These are phyloP conservation scores for Tulasnella sp. DNA, from an alignment of 768 basidiomycete species.

Conservation along the genomic window DNA sequence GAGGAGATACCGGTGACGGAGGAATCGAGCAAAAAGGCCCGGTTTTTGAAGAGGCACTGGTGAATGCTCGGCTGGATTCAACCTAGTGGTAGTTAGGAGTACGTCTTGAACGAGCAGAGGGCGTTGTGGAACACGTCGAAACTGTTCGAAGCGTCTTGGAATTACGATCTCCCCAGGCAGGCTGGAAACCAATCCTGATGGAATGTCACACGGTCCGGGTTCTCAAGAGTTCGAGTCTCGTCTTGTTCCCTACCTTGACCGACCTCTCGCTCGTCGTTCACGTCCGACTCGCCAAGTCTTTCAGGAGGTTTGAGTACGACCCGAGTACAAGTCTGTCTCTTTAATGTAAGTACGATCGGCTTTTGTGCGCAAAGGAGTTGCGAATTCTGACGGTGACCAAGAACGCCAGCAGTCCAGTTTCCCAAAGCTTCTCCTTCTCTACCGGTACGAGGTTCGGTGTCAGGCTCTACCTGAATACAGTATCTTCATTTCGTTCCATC, in stretches of 20 bases:
- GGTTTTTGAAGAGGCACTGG: too few species aligned
- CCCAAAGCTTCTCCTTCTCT: constrained; percentile 16
- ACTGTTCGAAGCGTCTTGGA: neutral
- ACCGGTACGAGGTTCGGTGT: constrained; percentile 11
- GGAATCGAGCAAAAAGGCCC: too few species aligned
- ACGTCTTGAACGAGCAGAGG: neutral
- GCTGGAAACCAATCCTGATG: neutral
- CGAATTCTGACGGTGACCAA: neutral
- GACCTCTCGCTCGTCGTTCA: neutral
- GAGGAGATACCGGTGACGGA: too few species aligned
- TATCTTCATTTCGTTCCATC: constrained; percentile 11
- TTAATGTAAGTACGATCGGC: neutral
- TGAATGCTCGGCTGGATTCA: neutral
- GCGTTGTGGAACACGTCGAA: neutral
- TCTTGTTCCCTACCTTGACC: constrained; percentile 3
- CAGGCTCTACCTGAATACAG: constrained; percentile 19
- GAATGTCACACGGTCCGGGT: constrained; percentile 1
- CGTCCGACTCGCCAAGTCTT: neutral
- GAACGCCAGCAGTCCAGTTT: neutral
- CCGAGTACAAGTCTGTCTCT: neutral
- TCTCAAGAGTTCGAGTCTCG: constrained; percentile 9
- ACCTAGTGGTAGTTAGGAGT: neutral
- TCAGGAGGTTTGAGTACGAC: neutral
- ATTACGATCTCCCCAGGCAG: constrained; percentile 5
- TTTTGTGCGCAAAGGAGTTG: neutral